A percentile compares a stretch with the other conserved stretches of the same genome.
Evolutionary conservation across 176 grass and related monocot species (phyloP).

Genomic region (Chrysopogon serrulatus): DNA sequence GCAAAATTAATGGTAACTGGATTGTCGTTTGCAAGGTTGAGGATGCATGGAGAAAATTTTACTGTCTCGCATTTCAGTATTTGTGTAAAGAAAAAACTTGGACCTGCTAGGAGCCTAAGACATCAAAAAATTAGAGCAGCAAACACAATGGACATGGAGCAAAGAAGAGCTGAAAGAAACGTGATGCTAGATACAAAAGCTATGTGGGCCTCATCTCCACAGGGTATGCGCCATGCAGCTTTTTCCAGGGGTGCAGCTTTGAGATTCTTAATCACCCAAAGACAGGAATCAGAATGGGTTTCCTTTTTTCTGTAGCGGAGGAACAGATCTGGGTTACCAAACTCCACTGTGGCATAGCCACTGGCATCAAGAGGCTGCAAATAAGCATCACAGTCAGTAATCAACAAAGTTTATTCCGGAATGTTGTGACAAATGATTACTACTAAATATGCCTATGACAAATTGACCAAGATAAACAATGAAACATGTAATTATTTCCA

Average conservation of each 20-base stretch:
- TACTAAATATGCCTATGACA: neutral
- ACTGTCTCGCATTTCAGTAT: neutral
- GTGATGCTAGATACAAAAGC: slow-evolving; percentile 64
- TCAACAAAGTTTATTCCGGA: neutral
- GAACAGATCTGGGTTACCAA: slow-evolving; percentile 45
- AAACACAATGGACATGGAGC: slow-evolving; percentile 61
- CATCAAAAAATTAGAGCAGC: slow-evolving; percentile 34
- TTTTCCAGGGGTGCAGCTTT: slow-evolving; percentile 13
- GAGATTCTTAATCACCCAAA: slow-evolving; percentile 28
- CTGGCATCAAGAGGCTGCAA: slow-evolving; percentile 66
- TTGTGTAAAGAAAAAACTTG: neutral
- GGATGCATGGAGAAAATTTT: neutral
- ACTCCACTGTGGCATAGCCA: slow-evolving; percentile 45
- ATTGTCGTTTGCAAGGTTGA: neutral
- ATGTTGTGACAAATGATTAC: neutral
- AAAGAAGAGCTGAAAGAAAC: slow-evolving; percentile 65
- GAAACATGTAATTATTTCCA: neutral
- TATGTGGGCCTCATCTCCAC: slow-evolving; percentile 52
- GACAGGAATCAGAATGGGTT: slow-evolving; percentile 23
- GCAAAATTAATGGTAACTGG: neutral
- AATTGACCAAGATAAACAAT: neutral
- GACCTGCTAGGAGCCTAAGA: neutral
- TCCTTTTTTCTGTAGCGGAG: slow-evolving; percentile 57
- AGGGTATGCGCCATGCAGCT: slow-evolving; percentile 62
- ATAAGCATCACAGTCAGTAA: slow-evolving; percentile 4